phyloP scores from a whole-genome alignment of 1,284 basidiomycete genomes.

The Apiotrichum porosum region DNA sequence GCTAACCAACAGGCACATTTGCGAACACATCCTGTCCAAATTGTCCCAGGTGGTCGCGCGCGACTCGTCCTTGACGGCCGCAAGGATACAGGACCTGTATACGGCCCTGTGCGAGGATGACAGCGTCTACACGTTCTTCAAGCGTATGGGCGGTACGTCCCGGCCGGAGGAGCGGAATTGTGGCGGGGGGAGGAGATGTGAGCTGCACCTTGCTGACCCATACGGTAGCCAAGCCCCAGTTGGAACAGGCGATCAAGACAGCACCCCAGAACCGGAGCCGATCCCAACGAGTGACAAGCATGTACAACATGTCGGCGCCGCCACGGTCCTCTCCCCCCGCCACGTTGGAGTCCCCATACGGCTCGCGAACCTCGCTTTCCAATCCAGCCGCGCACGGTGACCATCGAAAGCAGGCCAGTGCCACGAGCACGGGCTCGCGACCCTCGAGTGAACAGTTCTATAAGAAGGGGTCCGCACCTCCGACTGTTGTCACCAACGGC shows the following conservation, averaged over 20 bases:
- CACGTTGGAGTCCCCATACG: conserved; percentile 15
- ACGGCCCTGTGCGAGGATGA: conserved; percentile 82
- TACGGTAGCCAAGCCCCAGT: background rate
- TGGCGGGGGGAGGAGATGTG: too few species aligned
- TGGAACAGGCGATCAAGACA: background rate
- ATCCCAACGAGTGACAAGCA: background rate
- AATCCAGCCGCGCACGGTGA: background rate
- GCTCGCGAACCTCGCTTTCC: conserved; percentile 16
- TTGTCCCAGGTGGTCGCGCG: conserved; percentile 75
- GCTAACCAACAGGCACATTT: conserved; percentile 57
- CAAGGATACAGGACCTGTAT: conserved; percentile 73
- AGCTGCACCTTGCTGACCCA: too few species aligned
- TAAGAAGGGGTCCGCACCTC: background rate
- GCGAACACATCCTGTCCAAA: conserved; percentile 60
- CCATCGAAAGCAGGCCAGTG: background rate
- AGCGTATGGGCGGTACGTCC: conserved; percentile 71
- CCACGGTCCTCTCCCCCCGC: conserved; percentile 8
- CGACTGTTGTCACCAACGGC: too few species aligned
- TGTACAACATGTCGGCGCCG: conserved; percentile 8
- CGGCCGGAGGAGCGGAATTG: too few species aligned
- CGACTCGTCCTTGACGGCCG: conserved; percentile 65
- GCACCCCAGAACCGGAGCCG: background rate
- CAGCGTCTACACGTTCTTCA: conserved; percentile 73
- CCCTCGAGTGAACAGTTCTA: conserved; percentile 11
- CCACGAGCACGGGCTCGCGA: background rate